Evolutionary conservation across 192 early-diverging fungal genomes (phyloP), one percentile per base, ranked within the genome.

Genomic region (Jimgerdemannia flammicorona): DNA sequence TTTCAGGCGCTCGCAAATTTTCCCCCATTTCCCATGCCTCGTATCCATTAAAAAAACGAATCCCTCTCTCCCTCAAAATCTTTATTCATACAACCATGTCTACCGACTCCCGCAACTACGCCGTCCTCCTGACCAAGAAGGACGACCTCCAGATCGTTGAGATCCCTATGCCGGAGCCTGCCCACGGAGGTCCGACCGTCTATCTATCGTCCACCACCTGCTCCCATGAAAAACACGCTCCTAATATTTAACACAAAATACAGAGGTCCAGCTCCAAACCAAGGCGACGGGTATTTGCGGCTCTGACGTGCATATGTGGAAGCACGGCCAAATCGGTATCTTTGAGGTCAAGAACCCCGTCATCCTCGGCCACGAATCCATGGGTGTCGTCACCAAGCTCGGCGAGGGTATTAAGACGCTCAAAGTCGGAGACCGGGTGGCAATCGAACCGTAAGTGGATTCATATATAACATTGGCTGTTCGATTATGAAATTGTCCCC

Each of bases 251-350:
- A 29, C 29, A 29, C 29, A 29, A 29, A n/a, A 29, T 29, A 29
- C 29, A 11, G 78, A 82, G 59, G 77, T 78, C 44, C 74, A 76
- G 71, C 43, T 82, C 4, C 74, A 79, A 29, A 44, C 78, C 20
- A 82, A 82, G 75, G 73, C 69, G 17, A 79, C 78, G 64, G 80
- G 80, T 64, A 82, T 82, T 54, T 82, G 80, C 40, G 80, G 80
- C 42, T 79, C 78, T 40, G 80, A 82, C 70, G 74, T 79, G 4
- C 80, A 82, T 69, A 43, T 76, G 66, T 82, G 77, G 78, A 71
- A 73, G 18, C 59, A 83, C 65, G 81, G 81, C 42, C 69, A 71
- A n/a, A 81, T 81, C 41, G 79, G 77, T 69, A 72, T 73, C 20
- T 79, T 76, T 44, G 59, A 76, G 39, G 74, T 75, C 8, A 78